phyloP scores from a whole-genome alignment of 2,329 filamentous ascomycete genomes.

The Passalora sequoiae region DNA sequence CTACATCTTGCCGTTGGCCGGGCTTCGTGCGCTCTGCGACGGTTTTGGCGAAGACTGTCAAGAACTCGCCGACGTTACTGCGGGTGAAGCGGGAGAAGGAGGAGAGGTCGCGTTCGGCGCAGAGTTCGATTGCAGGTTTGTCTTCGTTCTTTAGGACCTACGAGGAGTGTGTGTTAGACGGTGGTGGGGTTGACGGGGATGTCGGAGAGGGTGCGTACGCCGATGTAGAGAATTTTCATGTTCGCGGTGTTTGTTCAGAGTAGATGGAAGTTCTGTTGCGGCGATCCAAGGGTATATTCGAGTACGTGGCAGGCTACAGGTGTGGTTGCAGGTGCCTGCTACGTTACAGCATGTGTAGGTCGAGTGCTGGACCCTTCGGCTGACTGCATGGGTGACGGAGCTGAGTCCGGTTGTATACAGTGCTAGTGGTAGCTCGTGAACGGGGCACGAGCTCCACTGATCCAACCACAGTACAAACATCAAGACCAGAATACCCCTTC shows the following conservation, averaged over 20 bases:
- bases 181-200: slow-evolving; percentile 15
- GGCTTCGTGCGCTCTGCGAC: slow-evolving; percentile 78
- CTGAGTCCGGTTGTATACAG: not conserved
- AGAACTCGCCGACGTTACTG: slow-evolving; percentile 59
- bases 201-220: slow-evolving; percentile 52
- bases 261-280: too few relatives aligned
- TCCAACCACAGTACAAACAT: not conserved
- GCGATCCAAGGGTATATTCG: too few relatives aligned
- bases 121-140: slow-evolving; percentile 71
- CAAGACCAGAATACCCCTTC: not conserved
- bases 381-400: not conserved
- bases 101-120: slow-evolving; percentile 69
- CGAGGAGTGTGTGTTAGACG: slow-evolving; percentile 22
- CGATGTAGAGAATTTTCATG: slow-evolving; percentile 87
- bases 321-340: not conserved
- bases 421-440: too few relatives aligned
- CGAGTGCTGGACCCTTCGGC: not conserved
- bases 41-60: slow-evolving; percentile 80
- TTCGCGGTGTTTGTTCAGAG: slow-evolving; percentile 35
- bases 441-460: not conserved
- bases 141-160: slow-evolving; percentile 77
- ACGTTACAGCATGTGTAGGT: not conserved
- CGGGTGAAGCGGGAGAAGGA: slow-evolving; percentile 77
- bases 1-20: slow-evolving; percentile 74
- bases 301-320: too few relatives aligned